Base-by-base conservation (phyloP, 2,329 filamentous ascomycete species). In the Fusarium compactum region DNA sequence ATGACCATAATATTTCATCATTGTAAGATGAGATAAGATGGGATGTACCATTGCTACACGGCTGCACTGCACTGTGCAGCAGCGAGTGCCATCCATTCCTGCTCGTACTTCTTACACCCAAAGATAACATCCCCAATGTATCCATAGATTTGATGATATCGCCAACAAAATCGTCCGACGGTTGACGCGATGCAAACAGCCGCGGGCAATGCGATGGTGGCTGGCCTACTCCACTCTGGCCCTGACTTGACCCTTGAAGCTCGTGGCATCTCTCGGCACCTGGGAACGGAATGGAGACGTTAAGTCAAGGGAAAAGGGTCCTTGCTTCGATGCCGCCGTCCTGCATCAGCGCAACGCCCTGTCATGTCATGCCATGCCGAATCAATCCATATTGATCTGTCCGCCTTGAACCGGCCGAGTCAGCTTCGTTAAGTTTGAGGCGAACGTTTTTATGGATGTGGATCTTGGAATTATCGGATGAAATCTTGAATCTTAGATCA, bases 141-240 rank as follows among this genome's bases (percentile, higher is more conserved):
- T 46, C 41, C 20, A 20, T 32, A 10, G 41, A 30, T 41, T 58
- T 55, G 62, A 65, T 52, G 58, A 65, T 61, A 41, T 57, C 50
- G 66, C 67, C 68, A 61, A 62, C 65, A 72, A 44, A 54, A 68
- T 76, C 68, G 72, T 65, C 73, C 72, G 73, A 76, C 72, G 55
- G 29, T 62, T 64, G 70, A 71, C 74, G 73, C 65, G 70, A 71
- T 76, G 72, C 64, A 74, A 59, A 62, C 58, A 62, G 59, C 47
- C 62, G 66, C 69, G 57, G 65, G 69, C 70, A 66, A 55, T 62
- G 50, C 30, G 32, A 41, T 53, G 27, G 68, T 70, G 62, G 69
- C 59, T 65, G 52, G 48, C 63, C 65, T 48, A 38, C 68, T 74
- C 72, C 72, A 75, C 68, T 44, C 38, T 32, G 46, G 51, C 58